phyloP scores from a whole-genome alignment of 495 filamentous ascomycete species.

The Tuber aestivum region DNA sequence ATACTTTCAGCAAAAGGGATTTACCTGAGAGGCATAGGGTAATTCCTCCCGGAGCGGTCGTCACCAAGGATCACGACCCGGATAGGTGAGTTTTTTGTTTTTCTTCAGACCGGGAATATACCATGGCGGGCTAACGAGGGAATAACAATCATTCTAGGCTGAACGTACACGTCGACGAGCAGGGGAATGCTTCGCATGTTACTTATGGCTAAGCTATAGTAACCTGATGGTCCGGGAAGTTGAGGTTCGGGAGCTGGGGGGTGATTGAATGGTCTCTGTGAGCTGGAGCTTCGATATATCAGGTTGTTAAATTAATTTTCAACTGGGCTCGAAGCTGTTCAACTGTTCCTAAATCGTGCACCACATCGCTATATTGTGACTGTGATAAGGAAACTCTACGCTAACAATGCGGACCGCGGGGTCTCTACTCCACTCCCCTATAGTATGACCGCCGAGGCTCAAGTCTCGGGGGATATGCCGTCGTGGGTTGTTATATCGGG shows the following conservation, averaged over 20 bases:
- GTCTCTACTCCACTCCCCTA: neutral
- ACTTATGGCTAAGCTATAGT: slow-evolving; percentile 11
- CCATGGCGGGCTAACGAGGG: neutral
- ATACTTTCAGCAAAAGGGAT: slow-evolving; percentile 29
- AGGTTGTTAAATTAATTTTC: neutral
- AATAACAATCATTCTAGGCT: slow-evolving; percentile 19
- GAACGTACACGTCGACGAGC: slow-evolving; percentile 34
- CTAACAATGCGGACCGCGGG: neutral
- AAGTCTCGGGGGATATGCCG: neutral
- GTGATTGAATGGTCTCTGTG: neutral
- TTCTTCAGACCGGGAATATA: no score
- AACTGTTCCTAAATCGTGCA: neutral
- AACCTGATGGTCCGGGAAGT: neutral
- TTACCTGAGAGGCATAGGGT: slow-evolving; percentile 33
- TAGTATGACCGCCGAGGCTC: neutral
- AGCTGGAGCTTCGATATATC: neutral
- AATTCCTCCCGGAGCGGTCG: slow-evolving; percentile 13
- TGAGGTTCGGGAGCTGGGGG: neutral
- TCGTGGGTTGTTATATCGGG: neutral
- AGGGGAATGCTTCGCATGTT: slow-evolving; percentile 31
- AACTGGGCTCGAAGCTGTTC: neutral
- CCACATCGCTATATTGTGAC: neutral
- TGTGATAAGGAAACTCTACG: neutral
- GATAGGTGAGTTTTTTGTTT: slow-evolving; percentile 23
- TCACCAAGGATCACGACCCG: slow-evolving; percentile 28